phyloP scores from a whole-genome alignment of 768 basidiomycete genomes.

The Leccinellum albellum region DNA sequence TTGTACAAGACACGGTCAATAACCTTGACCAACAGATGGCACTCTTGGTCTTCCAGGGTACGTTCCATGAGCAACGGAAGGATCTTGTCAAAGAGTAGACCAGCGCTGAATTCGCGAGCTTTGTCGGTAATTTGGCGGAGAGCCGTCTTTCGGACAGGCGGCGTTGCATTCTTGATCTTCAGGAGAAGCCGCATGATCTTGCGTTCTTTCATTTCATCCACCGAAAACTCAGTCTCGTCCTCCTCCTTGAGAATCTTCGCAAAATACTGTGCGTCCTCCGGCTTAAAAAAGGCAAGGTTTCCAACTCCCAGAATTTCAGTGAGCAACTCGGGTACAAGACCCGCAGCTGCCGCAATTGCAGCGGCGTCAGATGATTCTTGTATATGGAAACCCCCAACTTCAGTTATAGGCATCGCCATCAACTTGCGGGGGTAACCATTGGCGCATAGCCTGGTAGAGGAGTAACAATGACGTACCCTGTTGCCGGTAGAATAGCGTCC shows the following conservation, averaged over 20 bases:
- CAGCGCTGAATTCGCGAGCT: constrained; percentile 96
- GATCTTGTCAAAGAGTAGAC: constrained; percentile 97
- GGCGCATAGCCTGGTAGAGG: constrained; percentile 94
- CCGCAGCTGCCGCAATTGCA: constrained; percentile 83
- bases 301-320: constrained; percentile 99
- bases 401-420: constrained; percentile 50
- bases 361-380: constrained; percentile 93
- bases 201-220: constrained; percentile 99
- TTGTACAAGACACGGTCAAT: constrained; percentile 99
- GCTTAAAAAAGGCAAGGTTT: constrained; percentile 95
- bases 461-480: constrained; percentile 88
- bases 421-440: constrained; percentile 59
- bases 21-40: constrained; percentile 96
- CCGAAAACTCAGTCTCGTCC: constrained; percentile 86
- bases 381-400: constrained; percentile 89
- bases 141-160: constrained; percentile 96
- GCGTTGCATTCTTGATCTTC: constrained; percentile 99
- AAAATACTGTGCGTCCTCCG: constrained; percentile 97
- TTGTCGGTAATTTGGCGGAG: constrained; percentile 98
- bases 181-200: constrained; percentile 98
- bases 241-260: constrained; percentile 94
- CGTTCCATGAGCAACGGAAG: constrained; percentile 97
- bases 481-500: constrained; percentile 79
- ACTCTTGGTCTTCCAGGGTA: constrained; percentile 96
- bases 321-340: constrained; percentile 87